These are phyloP conservation scores for Guadua angustifolia DNA, from an alignment of 176 grass and related monocot genomes.

Conservation along the genomic window DNA sequence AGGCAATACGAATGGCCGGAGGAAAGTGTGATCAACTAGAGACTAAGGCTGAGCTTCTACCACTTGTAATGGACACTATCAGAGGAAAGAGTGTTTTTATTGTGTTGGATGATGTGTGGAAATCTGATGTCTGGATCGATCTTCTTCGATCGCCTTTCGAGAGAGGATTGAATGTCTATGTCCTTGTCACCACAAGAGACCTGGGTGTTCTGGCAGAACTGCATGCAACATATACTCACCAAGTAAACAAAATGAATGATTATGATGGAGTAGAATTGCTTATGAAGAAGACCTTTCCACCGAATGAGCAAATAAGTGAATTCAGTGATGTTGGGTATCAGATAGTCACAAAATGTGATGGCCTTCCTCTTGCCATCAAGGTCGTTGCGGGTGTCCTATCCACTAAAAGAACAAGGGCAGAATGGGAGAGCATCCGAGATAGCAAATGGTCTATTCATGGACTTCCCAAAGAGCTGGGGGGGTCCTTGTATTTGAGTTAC, in stretches of 20 bases:
- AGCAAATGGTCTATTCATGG: conserved; percentile 35
- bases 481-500: conserved; percentile 55
- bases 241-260: conserved; percentile 15
- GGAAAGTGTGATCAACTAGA: background rate
- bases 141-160: conserved; percentile 9
- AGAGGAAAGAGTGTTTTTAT: conserved; percentile 38
- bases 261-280: conserved; percentile 24
- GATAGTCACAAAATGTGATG: conserved; percentile 50
- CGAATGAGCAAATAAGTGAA: background rate
- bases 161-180: no score
- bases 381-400: conserved; percentile 35
- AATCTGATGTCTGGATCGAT: conserved; percentile 40
- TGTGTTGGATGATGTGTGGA: conserved; percentile 47
- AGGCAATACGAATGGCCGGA: conserved; percentile 29
- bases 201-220: conserved; percentile 28
- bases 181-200: conserved; percentile 48
- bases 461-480: conserved; percentile 25
- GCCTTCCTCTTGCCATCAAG: conserved; percentile 52
- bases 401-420: background rate
- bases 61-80: background rate
- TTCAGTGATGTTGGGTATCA: conserved; percentile 30
- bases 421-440: conserved; percentile 35
- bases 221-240: conserved; percentile 24
- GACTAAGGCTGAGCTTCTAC: no score
- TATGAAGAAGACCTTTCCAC: background rate